These are phyloP conservation scores for Mortierella sp. DNA, from an alignment of 371 early-diverging fungal genomes.

Conservation along the genomic window DNA sequence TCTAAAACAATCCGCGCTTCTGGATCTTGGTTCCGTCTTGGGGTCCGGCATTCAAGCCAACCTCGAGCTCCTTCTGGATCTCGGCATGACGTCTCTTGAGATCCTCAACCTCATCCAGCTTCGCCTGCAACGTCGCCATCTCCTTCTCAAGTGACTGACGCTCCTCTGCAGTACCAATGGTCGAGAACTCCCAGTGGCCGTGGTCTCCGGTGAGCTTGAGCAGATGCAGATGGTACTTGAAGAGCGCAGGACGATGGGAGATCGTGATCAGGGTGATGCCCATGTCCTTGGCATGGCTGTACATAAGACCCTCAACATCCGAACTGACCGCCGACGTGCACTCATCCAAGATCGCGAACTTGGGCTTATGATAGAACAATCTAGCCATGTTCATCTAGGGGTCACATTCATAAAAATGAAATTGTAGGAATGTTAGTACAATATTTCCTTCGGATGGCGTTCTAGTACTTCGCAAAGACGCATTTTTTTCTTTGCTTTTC, in stretches of 20 bases:
- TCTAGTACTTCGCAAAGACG: too few species aligned
- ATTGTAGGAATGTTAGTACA: not conserved
- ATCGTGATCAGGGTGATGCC: conserved; percentile 90
- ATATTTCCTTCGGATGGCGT: too few species aligned
- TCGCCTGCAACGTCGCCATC: conserved; percentile 76
- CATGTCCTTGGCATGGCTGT: conserved; percentile 85
- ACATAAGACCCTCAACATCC: conserved; percentile 92
- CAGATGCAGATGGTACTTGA: conserved; percentile 88
- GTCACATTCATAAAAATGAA: too few species aligned
- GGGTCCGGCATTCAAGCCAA: conserved; percentile 55
- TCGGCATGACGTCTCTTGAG: conserved; percentile 74
- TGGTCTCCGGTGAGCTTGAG: conserved; percentile 77
- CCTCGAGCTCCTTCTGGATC: conserved; percentile 72
- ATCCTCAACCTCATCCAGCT: conserved; percentile 78
- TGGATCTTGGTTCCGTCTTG: conserved; percentile 53
- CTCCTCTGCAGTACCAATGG: conserved; percentile 81
- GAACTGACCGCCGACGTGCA: conserved; percentile 88
- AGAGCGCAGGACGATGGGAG: conserved; percentile 88
- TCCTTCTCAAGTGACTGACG: conserved; percentile 87
- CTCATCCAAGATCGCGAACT: conserved; percentile 82
- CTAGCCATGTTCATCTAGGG: conserved; percentile 80
- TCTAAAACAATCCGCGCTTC: conserved; percentile 55
- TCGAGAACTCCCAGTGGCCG: conserved; percentile 84
- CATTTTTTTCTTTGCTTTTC: too few species aligned
- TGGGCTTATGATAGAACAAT: conserved; percentile 87